Base-by-base conservation (phyloP, 805 yeast species). In the Starmera pachycereana region DNA sequence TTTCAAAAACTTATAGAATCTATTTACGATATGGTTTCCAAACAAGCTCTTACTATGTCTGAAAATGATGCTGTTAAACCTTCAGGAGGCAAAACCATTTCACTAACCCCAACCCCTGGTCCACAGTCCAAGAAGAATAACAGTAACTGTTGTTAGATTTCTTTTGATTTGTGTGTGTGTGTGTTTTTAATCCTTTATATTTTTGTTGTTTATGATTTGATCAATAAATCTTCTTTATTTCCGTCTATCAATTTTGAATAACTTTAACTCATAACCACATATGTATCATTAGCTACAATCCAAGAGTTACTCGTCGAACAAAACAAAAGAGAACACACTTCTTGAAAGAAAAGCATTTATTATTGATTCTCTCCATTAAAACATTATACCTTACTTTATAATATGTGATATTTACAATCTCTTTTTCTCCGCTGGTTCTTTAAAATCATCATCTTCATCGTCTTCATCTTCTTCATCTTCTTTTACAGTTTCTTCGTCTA, bases 1-100 rank as follows among this genome's bases (percentile, higher is more conserved):
- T 92, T 92, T 74, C 86, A 88, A 60, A 95, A 89, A 61, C 75
- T 92, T 50, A 76, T 92, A 55, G 86, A 89, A 48, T 86, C 90
- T 53, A 92, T 92, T 53, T 89, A 88, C 63, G 95, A 90, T 58
- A 82, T 87, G 94, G 84, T 90, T 53, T 75, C 90, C 45, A 83
- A 89, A 61, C 95, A 88, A 63, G 95, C 87, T 66, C 80, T 87
- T 46, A 95, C 90, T 57, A 74, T 86, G 58, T 83, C 84, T 47
- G 95, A 85, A 52, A 70, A 71, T 49, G 68, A 72, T 37, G 76
- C 73, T 38, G 65, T 71, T 48, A 78, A 74, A 55, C 88, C 90
- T 42, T 76, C 83, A 36, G 76, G 74, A 49, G 96, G 97, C 19
- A 95, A 90, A 50, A 88, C 96, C 22, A 89, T 90, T 59, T 76